These are phyloP conservation scores for Pelargonium fulgidum DNA, from an alignment of 441 rosid genomes.

Conservation along the genomic window DNA sequence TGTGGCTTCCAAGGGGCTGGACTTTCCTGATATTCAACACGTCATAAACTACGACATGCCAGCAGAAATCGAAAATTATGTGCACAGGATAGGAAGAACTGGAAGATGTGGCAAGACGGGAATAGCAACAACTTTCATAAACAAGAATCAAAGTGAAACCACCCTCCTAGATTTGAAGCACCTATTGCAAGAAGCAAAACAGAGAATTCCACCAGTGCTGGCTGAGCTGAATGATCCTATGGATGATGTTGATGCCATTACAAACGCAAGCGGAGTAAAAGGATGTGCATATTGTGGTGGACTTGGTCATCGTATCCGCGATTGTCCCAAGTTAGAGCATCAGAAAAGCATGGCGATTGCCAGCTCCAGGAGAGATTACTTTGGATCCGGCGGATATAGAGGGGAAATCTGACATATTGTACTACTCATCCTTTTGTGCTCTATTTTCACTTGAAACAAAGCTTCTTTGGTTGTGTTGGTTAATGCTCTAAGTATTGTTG, in stretches of 20 bases:
- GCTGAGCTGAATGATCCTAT: slow-evolving; percentile 79
- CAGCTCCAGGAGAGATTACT: slow-evolving; percentile 56
- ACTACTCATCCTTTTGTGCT: no score
- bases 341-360: slow-evolving; percentile 68
- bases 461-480: no score
- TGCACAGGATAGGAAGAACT: slow-evolving; percentile 86
- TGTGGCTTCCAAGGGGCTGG: slow-evolving; percentile 89
- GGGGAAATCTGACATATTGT: slow-evolving; percentile 39
- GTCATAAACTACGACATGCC: slow-evolving; percentile 96
- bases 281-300: slow-evolving; percentile 97
- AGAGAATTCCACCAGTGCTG: slow-evolving; percentile 85
- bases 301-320: slow-evolving; percentile 75
- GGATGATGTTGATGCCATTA: slow-evolving; percentile 68
- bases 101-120: slow-evolving; percentile 98
- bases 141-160: slow-evolving; percentile 88
- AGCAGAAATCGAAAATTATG: slow-evolving; percentile 86
- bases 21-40: slow-evolving; percentile 91
- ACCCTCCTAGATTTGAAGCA: slow-evolving; percentile 81
- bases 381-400: slow-evolving; percentile 66
- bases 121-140: slow-evolving; percentile 87
- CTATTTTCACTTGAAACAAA: no score
- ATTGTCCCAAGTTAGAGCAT: slow-evolving; percentile 87
- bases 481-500: no score
- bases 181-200: slow-evolving; percentile 82
- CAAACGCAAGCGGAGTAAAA: slow-evolving; percentile 66